Percentiles rank a stretch among this genome's conserved stretches.
These are phyloP conservation scores for Penicillium steckii DNA, from an alignment of 495 filamentous ascomycete species.

Conservation along the genomic window DNA sequence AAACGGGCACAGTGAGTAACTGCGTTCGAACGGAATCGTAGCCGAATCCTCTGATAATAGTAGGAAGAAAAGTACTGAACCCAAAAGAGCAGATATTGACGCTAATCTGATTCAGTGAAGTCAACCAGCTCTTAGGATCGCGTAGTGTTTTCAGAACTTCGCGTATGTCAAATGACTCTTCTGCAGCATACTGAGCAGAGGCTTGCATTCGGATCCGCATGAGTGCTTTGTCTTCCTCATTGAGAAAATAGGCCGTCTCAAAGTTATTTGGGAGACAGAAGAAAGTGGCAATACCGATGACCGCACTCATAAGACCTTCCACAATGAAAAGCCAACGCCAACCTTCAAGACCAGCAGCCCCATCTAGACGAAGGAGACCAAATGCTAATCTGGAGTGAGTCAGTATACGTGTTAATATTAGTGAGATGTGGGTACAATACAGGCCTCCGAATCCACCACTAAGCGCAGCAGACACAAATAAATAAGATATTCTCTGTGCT, in stretches of 20 bases:
- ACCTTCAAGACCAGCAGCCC: conserved; percentile 27
- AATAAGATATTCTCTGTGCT: conserved; percentile 16
- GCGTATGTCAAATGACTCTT: conserved; percentile 10
- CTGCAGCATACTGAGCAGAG: conserved; percentile 6
- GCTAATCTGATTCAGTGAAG: conserved; percentile 16
- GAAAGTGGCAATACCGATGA: conserved; percentile 14
- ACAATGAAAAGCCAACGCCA: conserved; percentile 46
- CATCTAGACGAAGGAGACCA: conserved; percentile 32
- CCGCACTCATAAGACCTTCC: conserved; percentile 30
- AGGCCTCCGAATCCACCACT: conserved; percentile 26
- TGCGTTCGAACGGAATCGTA: conserved; percentile 14
- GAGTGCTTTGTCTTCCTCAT: conserved; percentile 14
- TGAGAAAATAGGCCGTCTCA: conserved; percentile 16
- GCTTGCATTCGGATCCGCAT: conserved; percentile 16
- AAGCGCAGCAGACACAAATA: conserved; percentile 29
- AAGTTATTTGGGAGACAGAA: conserved; percentile 14
- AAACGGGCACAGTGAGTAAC: conserved; percentile 19
- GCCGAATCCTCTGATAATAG: conserved; percentile 14
- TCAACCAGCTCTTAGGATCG: conserved; percentile 16
- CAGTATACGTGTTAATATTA: background rate
- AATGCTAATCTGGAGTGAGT: conserved; percentile 24
- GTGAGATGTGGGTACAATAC: background rate
- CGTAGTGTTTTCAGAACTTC: conserved; percentile 16
- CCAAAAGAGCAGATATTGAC: conserved; percentile 17
- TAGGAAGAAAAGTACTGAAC: conserved; percentile 19